Evolutionary conservation across 176 grass and related monocot genomes (phyloP), one percentile per base, ranked within the genome.

Genomic region (Triticum turgidum): DNA sequence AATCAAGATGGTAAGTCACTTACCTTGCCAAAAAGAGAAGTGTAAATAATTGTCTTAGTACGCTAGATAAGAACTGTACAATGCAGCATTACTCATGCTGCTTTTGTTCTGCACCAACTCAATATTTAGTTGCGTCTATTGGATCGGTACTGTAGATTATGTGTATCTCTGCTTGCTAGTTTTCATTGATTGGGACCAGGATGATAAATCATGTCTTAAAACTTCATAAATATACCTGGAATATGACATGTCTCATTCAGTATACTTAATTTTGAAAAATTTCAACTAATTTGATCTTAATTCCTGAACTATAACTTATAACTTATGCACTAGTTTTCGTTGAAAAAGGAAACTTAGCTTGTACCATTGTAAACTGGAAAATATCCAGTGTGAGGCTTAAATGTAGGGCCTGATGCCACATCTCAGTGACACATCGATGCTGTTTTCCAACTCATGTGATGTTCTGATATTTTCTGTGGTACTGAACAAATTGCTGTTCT

Each of bases 221-320:
- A 80, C 37, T 73, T 62, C 35, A n/a, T 80, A 59, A 42, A 80
- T 67, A 51, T 18, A 35, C 73, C 56, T 87, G 27, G 52, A 20
- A 33, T 65, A 82, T 77, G 67, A 34, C 64, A 82, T 66, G 9
- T 62, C 66, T 76, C 27, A 74, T 14, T 47, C 11, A 62, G 18
- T 65, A 65, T 71, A 49, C 13, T 41, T 51, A 71, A 29, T 78
- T 78, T n/a, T 59, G 35, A n/a, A 78, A 83, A 62, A 71, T 30
- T 0, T 72, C 74, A 63, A 84, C 21, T 37, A 73, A 74, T 15
- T 58, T 66, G 3, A 3, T 15, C 76, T 63, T 80, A 34, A 37
- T 64, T 72, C 18, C 27, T 86, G 11, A 71, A 77, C 38, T 41
- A 35, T 67, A 45, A 69, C 42, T 74, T 90, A 27, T 70, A 82